Conservation (phyloP, 805 yeast genomes). For the Priceomyces haplophilus region DNA sequence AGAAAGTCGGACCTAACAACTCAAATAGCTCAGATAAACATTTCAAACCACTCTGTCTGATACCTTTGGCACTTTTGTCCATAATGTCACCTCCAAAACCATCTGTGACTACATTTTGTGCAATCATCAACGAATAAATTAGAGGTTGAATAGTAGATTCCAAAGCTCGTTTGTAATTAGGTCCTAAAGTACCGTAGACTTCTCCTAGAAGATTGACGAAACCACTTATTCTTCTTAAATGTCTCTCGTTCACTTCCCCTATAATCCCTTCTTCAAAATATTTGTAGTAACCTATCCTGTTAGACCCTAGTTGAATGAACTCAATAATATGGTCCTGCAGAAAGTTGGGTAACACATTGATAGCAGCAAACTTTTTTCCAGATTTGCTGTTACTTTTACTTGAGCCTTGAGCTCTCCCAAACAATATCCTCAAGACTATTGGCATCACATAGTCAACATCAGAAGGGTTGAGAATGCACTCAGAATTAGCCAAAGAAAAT, state of each 20-base stretch:
- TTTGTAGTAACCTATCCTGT: constrained; percentile 43
- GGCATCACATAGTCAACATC: constrained; percentile 69
- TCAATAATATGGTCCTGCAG: constrained; percentile 48
- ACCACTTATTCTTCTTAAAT: constrained; percentile 57
- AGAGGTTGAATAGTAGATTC: constrained; percentile 55
- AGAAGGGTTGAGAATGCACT: constrained; percentile 53
- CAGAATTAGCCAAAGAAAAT: constrained; percentile 49
- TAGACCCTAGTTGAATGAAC: constrained; percentile 63
- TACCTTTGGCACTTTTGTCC: constrained; percentile 50
- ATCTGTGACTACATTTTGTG: constrained; percentile 39
- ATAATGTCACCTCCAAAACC: constrained; percentile 14
- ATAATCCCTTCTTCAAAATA: constrained; percentile 21
- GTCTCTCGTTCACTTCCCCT: constrained; percentile 25
- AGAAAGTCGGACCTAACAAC: constrained; percentile 45
- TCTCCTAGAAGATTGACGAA: constrained; percentile 61
- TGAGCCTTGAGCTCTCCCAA: constrained; percentile 78
- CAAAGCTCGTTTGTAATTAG: constrained; percentile 48
- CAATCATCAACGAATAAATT: constrained; percentile 49
- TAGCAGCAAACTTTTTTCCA: constrained; percentile 68
- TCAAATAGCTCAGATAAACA: constrained; percentile 57
- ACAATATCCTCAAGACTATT: constrained; percentile 68
- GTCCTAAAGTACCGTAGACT: constrained; percentile 56
- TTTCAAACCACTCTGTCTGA: constrained; percentile 68
- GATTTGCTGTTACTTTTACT: constrained; percentile 67
- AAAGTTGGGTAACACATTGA: constrained; percentile 59